Conservation (phyloP, 805 yeast genomes). For the Zygoascus ofunaensis region DNA sequence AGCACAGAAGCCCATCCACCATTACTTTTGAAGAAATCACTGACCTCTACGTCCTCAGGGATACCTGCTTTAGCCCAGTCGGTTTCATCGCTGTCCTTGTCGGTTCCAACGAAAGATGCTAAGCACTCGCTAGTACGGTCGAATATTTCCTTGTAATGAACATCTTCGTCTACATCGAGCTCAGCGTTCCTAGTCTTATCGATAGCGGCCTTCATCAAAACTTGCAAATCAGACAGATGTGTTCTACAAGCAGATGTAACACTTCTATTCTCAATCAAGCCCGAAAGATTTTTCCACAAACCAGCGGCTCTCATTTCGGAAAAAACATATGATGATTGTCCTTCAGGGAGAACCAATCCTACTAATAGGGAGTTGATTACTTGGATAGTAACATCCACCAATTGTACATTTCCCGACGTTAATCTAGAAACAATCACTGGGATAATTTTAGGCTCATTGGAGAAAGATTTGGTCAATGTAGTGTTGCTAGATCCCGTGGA, state of each 20-base stretch:
- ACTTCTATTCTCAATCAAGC: constrained; percentile 15
- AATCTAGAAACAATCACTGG: constrained; percentile 13
- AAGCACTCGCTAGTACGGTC: constrained; percentile 10
- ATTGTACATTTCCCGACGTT: constrained; percentile 10
- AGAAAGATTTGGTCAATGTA: constrained; percentile 6
- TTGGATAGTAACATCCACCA: constrained; percentile 14
- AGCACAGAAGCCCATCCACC: constrained; percentile 19
- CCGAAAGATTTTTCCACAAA: constrained; percentile 15
- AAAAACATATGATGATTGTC: constrained; percentile 10
- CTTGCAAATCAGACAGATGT: constrained; percentile 19
- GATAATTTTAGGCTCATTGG: constrained; percentile 10
- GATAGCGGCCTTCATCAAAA: constrained; percentile 17
- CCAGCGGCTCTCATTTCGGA: constrained; percentile 18
- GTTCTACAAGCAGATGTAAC: constrained; percentile 16
- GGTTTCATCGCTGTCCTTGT: constrained; percentile 7
- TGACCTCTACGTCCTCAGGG: constrained; percentile 9
- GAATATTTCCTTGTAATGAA: constrained; percentile 8
- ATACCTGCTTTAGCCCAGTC: constrained; percentile 20
- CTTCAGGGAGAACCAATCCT: constrained; percentile 14
- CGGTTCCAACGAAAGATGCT: constrained; percentile 15
- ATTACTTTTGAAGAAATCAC: constrained; percentile 11
- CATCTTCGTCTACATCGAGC: constrained; percentile 3
- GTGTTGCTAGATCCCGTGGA: constrained; percentile 4
- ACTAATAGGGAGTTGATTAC: constrained; percentile 13
- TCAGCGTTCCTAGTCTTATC: constrained; percentile 11